Evolutionary conservation across 2,329 filamentous ascomycete genomes (phyloP).

Genomic region (Tolypocladium guangdongense): DNA sequence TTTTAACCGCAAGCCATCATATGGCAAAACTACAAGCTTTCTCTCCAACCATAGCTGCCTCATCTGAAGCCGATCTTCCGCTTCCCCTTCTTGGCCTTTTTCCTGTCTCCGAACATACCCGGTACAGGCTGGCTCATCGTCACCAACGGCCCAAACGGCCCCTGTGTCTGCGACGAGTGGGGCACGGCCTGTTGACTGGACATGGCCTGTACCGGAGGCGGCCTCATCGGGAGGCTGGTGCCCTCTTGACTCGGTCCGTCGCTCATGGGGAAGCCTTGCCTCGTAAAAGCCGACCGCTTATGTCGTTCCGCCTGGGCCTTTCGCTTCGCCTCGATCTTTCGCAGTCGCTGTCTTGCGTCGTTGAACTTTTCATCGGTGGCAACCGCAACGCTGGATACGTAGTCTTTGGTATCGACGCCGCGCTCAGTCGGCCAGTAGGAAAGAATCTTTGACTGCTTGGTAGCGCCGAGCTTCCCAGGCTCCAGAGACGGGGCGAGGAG

Average conservation of each 20-base stretch:
- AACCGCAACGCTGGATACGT: constrained; percentile 26
- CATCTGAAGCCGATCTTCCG: constrained; percentile 30
- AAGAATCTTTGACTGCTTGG: constrained; percentile 19
- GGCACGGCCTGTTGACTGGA: constrained; percentile 23
- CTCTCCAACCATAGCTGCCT: background rate
- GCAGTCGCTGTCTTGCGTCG: constrained; percentile 20
- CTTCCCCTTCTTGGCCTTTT: constrained; percentile 31
- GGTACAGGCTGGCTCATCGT: constrained; percentile 35
- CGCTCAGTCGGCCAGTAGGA: constrained; percentile 28
- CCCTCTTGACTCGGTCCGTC: constrained; percentile 3
- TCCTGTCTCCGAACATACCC: constrained; percentile 35
- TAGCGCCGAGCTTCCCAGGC: constrained; percentile 12
- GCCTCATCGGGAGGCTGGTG: constrained; percentile 6
- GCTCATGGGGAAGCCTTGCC: constrained; percentile 10
- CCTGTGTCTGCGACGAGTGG: constrained; percentile 23
- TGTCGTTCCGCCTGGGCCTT: constrained; percentile 23
- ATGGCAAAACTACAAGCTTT: background rate
- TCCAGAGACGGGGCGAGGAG: constrained; percentile 21
- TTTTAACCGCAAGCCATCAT: background rate
- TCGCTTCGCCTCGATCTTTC: constrained; percentile 20
- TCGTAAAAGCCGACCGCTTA: constrained; percentile 17
- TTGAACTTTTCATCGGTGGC: constrained; percentile 24
- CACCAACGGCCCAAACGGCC: constrained; percentile 14
- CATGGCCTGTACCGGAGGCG: constrained; percentile 17
- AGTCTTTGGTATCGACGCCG: constrained; percentile 21